Evolutionary conservation across 148 eudicot species (phyloP).

Genomic region (Silene conica): DNA sequence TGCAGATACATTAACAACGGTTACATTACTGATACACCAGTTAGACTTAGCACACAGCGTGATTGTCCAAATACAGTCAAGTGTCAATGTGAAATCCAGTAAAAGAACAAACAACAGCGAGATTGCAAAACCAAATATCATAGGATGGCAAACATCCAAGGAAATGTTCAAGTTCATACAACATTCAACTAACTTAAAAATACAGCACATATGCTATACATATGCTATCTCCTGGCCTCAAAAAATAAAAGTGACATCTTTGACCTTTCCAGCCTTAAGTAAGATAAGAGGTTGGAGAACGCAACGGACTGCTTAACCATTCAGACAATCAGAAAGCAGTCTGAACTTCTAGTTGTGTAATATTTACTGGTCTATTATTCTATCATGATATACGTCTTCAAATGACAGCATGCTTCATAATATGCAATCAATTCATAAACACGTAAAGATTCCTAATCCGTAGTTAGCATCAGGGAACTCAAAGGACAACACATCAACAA

Average conservation of each 20-base stretch:
- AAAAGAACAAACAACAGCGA: background rate
- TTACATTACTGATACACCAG: background rate
- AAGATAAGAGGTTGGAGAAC: background rate
- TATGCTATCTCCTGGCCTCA: background rate
- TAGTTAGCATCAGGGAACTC: slow-evolving; percentile 4
- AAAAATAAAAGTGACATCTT: background rate
- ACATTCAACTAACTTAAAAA: background rate
- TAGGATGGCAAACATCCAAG: background rate
- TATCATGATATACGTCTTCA: background rate
- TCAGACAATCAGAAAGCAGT: background rate
- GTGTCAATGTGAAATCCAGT: background rate
- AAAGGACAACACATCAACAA: background rate
- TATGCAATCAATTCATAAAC: background rate
- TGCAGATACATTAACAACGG: slow-evolving; percentile 1
- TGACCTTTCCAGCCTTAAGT: background rate
- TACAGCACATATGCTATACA: background rate
- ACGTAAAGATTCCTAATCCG: background rate
- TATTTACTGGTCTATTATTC: background rate
- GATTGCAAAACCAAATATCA: background rate
- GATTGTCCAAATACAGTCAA: background rate
- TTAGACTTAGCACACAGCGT: background rate
- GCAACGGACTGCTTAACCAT: background rate
- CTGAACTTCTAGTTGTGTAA: background rate
- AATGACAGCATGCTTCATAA: slow-evolving; percentile 5
- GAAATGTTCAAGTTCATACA: slow-evolving; percentile 1